Percentiles rank a stretch among this genome's conserved stretches.
These are phyloP conservation scores for Hsuehochloa calcarea DNA, from an alignment of 176 grass and related monocot species.

Conservation along the genomic window DNA sequence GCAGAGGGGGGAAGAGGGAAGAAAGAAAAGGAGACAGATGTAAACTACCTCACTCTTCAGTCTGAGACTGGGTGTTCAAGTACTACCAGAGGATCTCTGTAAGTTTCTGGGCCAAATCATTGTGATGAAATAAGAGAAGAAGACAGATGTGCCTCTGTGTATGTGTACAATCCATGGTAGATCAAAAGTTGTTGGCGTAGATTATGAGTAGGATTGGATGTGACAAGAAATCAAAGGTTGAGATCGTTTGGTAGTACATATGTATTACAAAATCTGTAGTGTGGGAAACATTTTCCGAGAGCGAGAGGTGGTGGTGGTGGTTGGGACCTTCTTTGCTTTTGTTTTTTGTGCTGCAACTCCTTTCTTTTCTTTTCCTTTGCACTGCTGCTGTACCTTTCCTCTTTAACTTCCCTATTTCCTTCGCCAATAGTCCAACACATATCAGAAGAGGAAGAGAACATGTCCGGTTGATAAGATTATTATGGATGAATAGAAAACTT, in stretches of 20 bases:
- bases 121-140: conserved; percentile 11
- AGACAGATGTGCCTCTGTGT: not conserved
- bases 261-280: too few relatives aligned
- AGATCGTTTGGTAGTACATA: too few relatives aligned
- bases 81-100: conserved; percentile 29
- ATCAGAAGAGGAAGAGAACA: conserved; percentile 18
- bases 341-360: conserved; percentile 41
- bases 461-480: not conserved
- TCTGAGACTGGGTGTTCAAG: conserved; percentile 13
- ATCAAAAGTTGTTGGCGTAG: too few relatives aligned
- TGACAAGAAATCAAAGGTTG: too few relatives aligned
- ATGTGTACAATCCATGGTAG: conserved; percentile 20
- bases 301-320: conserved; percentile 19
- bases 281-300: too few relatives aligned
- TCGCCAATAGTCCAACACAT: conserved; percentile 4
- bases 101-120: conserved; percentile 54
- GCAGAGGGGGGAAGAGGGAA: not conserved
- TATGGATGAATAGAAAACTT: not conserved
- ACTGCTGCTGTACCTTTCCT: conserved; percentile 33
- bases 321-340: conserved; percentile 48
- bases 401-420: conserved; percentile 29
- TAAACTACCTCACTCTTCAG: not conserved
- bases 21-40: conserved; percentile 4
- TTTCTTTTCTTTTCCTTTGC: conserved; percentile 45
- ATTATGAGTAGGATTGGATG: too few relatives aligned